Base-by-base conservation (phyloP, 768 basidiomycete species). In the Lanmaoa pseudosensibilis region DNA sequence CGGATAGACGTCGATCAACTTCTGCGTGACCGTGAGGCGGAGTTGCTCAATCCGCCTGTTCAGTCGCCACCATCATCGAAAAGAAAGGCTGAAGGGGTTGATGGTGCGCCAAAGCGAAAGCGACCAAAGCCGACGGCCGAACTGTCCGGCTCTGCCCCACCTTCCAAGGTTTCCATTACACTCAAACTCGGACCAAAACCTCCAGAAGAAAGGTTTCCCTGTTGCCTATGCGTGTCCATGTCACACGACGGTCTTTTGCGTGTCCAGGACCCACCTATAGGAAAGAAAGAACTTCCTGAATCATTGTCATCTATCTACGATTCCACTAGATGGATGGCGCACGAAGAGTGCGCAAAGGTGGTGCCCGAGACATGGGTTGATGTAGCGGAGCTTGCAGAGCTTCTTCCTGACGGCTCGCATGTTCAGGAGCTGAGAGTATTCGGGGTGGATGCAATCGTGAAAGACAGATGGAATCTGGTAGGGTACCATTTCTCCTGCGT, bases 291-390 rank as follows among this genome's bases (percentile, higher is more conserved):
- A 47, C 75, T 79, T 13, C 70, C 76, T 5, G 81, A 82, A 38
- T 58, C 69, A 21, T 30, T 71, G 55, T 56, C 64, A 46, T 61
- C 64, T 49, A 34, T 67, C 46, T 13, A 58, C 40, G 38, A 68
- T 43, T 43, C 61, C 19, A 76, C 75, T 44, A 66, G 73, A 7
- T 91, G 88, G 87, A 79, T 80, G 79, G 92, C 91, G 1, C 94
- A 97, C 69, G 86, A 86, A 61, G 72, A 78, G 9, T 96, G 93
- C 66, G 93, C 89, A 6, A 82, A 77, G 39, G 81, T 92, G 16
- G 80, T 97, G 9, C 96, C 95, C 0, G 94, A 98, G 70, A 93
- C 94, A 0, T 96, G 93, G 87, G 83, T 96, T 23, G 93, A 94
- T 65, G 84, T 83, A 40, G 67, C 87, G 6, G 82, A 84, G 39